Base-by-base conservation (phyloP, 2,329 filamentous ascomycete genomes). In the Malbranchea zuffiana region DNA sequence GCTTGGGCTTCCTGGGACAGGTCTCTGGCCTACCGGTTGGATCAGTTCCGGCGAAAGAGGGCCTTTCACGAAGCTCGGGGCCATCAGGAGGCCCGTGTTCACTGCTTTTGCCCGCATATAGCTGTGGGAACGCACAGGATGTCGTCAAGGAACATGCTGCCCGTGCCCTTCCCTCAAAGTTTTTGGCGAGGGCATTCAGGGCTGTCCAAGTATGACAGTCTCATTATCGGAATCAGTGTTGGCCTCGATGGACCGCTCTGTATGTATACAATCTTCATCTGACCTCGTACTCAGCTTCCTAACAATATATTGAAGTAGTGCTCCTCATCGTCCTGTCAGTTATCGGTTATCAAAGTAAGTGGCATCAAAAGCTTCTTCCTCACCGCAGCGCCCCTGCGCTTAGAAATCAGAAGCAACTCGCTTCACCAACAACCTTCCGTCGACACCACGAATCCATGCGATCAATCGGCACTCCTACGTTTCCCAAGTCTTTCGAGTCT, bases 391-490 rank as follows among this genome's bases (percentile, higher is more conserved):
- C 32, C 26, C 30, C 8, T 17, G 12, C 15, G n/a, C n/a, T n/a
- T 12, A 34, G 31, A 26, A 12, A 13, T n/a, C 4, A 12, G 3
- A 12, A 23, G 10, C n/a, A 12, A 23, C 7, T 30, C 41, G 17
- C 11, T 25, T 6, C 37, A 31, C 5, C 11, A 17, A 2, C 16
- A 33, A 39, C 30, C 13, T 39, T 39, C 15, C 21, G 16, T 33
- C 30, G 30, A 11, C 36, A 32, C 21, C 30, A 39, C 12, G n/a
- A 28, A 13, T 39, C 36, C 3, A 39, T 39, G 36, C 19, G n/a
- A 13, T 34, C 36, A 12, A 23, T 39, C n/a, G 36, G 36, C 5
- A 33, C 29, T 5, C 30, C 30, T 5, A 38, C 11, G 10, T n/a
- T n/a, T n/a, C n/a, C 15, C 5, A 15, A 26, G 6, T 2, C 21